Evolutionary conservation across 345 rosid genomes (phyloP), one percentile per base, ranked within the genome.

Genomic region (Euclidium syriacum): DNA sequence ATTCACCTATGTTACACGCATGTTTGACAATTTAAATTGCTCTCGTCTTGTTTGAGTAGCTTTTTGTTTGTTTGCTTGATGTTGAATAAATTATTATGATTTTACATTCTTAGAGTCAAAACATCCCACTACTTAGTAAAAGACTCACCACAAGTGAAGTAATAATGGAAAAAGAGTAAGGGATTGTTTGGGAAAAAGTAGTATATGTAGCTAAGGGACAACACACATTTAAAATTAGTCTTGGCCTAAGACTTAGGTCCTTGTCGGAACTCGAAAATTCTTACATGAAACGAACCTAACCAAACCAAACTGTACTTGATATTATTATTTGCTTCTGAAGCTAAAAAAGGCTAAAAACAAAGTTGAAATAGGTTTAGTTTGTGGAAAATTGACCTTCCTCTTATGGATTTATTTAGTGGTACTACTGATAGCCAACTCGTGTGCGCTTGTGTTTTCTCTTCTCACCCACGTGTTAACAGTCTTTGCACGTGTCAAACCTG

Each of bases 401-500:
- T 42, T 20, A n/a, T 12, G 32, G 8, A 29, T 40, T 18, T 14
- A 29, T 27, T 30, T 20, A 32, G 20, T 32, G 17, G 33, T 51
- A 14, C 22, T 20, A 32, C 15, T 32, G 17, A 27, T 51, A 14
- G 18, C 34, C 56, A 62, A 49, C 7, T 53, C 26, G 34, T 50
- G 61, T 26, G 0, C n/a, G 7, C 19, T 46, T 44, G 5, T 29
- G 8, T 12, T 12, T 14, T 24, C 33, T 10, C 4, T 29, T 27
- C 7, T 3, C 64, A 14, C 69, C 62, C 64, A 55, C 64, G 74
- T 62, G 69, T 70, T 48, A 46, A 38, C 74, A 70, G 58, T 55
- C 63, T 16, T 24, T 62, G 64, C 74, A 70, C 74, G 70, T 57
- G 74, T 70, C 74, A 55, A 63, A 47, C 69, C 69, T 62, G 74